Percentiles rank a stretch among this genome's conserved stretches.
Evolutionary conservation across 106 monocot genomes (phyloP).

Genomic region (Posidonia australis): DNA sequence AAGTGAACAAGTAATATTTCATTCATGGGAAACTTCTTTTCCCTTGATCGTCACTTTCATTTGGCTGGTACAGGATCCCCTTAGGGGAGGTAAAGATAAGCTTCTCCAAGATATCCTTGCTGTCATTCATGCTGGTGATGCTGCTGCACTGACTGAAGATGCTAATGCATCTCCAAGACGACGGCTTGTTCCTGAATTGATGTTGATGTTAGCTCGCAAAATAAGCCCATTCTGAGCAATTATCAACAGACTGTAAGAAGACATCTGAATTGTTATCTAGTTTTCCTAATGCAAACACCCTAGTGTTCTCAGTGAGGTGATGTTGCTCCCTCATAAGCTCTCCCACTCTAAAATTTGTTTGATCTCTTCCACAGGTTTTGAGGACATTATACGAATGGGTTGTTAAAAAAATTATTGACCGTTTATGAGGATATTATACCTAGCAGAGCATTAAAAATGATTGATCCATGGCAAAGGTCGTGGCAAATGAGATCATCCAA

Average conservation of each 20-base stretch:
- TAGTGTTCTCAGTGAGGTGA: too few species aligned
- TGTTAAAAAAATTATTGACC: too few species aligned
- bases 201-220: constrained; percentile 22
- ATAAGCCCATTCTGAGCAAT: constrained; percentile 22
- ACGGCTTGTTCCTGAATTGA: constrained; percentile 26
- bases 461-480: too few species aligned
- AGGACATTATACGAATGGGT: too few species aligned
- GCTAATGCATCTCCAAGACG: constrained; percentile 5
- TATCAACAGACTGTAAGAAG: not conserved
- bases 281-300: too few species aligned
- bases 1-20: too few species aligned
- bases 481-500: too few species aligned
- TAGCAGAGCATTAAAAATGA: too few species aligned
- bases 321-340: too few species aligned
- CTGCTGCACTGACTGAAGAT: constrained; percentile 12
- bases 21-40: not conserved
- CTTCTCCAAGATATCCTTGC: constrained; percentile 25
- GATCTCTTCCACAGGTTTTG: too few species aligned
- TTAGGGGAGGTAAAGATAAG: constrained; percentile 29
- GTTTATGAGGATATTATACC: too few species aligned
- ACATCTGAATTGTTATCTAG: not conserved
- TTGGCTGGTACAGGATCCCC: constrained; percentile 15
- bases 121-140: constrained; percentile 21
- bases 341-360: too few species aligned
- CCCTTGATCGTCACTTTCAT: not conserved